Evolutionary conservation across 2,329 filamentous ascomycete genomes (phyloP).

Genomic region (Aspergillus nomiae): DNA sequence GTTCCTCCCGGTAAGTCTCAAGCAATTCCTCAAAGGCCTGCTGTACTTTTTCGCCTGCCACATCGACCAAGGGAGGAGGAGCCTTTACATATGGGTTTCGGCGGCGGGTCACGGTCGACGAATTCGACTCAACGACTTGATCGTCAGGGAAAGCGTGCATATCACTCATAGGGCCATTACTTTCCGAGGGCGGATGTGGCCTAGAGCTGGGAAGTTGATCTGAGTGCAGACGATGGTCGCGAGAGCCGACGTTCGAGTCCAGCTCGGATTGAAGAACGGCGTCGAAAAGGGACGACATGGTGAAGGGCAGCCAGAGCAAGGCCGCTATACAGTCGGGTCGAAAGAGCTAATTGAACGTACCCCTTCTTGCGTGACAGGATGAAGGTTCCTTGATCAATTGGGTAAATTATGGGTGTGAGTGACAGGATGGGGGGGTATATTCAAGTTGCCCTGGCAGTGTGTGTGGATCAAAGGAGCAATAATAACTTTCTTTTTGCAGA

Average conservation of each 20-base stretch:
- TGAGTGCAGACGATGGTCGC: conserved; percentile 34
- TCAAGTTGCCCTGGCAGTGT: neutral
- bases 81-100: conserved; percentile 54
- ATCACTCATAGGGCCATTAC: conserved; percentile 57
- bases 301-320: conserved; percentile 26
- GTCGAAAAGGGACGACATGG: conserved; percentile 46
- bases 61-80: conserved; percentile 61
- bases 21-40: conserved; percentile 65
- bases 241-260: conserved; percentile 36
- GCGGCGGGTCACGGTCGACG: conserved; percentile 51
- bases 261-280: conserved; percentile 45
- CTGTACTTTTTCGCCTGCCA: conserved; percentile 64
- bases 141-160: conserved; percentile 63
- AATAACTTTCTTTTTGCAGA: conserved; percentile 14
- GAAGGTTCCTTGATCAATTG: conserved; percentile 6
- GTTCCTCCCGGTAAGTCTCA: conserved; percentile 62
- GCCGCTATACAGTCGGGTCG: conserved; percentile 16
- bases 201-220: conserved; percentile 56
- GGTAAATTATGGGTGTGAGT: conserved; percentile 1
- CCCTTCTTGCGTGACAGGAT: neutral
- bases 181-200: conserved; percentile 54
- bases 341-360: neutral
- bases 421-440: neutral
- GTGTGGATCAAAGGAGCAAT: neutral
- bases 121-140: conserved; percentile 58